Evolutionary conservation across 495 filamentous ascomycete species (phyloP).

Genomic region (Barbatosphaeria neglecta): DNA sequence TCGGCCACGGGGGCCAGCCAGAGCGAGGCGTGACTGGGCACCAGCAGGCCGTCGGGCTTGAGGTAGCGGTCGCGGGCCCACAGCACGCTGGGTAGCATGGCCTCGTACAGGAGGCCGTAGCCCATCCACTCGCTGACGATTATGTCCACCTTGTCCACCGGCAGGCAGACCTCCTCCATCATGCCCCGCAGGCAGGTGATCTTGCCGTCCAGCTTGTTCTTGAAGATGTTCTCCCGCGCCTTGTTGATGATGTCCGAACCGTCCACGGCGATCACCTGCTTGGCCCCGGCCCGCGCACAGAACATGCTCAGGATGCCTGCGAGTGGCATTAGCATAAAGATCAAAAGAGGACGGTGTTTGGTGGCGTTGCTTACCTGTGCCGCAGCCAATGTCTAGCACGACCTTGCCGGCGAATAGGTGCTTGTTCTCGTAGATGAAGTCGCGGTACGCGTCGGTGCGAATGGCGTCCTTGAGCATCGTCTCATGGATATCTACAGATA

Average conservation of each 20-base stretch:
- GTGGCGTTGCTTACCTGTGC: constrained; percentile 53
- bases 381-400: constrained; percentile 95
- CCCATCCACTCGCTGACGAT: constrained; percentile 99
- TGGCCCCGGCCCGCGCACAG: constrained; percentile 84
- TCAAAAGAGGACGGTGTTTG: neutral
- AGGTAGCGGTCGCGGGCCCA: constrained; percentile 91
- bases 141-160: constrained; percentile 86
- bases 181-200: constrained; percentile 90
- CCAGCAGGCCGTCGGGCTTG: constrained; percentile 69
- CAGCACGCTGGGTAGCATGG: constrained; percentile 94
- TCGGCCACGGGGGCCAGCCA: constrained; percentile 84
- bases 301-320: constrained; percentile 65
- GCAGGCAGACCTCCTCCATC: constrained; percentile 89
- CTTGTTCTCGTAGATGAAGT: constrained; percentile 95
- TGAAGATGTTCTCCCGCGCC: constrained; percentile 78
- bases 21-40: constrained; percentile 82
- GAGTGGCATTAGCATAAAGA: constrained; percentile 1
- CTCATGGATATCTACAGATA: constrained; percentile 64
- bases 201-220: constrained; percentile 69
- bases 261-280: constrained; percentile 92
- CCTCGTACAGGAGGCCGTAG: constrained; percentile 96
- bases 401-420: constrained; percentile 96
- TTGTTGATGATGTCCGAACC: constrained; percentile 96
- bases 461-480: constrained; percentile 94
- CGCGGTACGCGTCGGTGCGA: constrained; percentile 87